phyloP scores from a whole-genome alignment of 106 monocot species.

The Narthecium ossifragum region DNA sequence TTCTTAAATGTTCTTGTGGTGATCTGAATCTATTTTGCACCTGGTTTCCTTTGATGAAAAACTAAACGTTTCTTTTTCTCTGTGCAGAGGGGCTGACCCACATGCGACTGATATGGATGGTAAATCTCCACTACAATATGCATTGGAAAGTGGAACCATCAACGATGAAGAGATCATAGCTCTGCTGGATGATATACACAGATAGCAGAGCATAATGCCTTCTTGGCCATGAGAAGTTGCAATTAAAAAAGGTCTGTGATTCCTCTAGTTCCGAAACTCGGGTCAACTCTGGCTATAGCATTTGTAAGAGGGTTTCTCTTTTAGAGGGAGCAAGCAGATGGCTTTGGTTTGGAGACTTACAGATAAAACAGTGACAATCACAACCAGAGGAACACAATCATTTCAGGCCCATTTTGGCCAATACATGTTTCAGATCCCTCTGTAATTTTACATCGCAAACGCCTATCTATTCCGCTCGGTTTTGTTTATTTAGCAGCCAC shows the following conservation, averaged over 20 bases:
- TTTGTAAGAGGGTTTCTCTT: neutral
- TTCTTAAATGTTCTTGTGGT: no score
- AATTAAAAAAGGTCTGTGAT: neutral
- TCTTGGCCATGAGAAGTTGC: neutral
- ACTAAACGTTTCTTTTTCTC: neutral
- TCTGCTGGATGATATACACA: conserved; percentile 10
- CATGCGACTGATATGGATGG: conserved; percentile 1
- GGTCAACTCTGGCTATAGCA: neutral
- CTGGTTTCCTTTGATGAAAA: no score
- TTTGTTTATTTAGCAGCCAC: neutral
- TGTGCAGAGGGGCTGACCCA: conserved; percentile 7
- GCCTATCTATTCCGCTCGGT: neutral
- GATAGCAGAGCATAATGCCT: neutral
- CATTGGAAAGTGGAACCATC: conserved; percentile 4
- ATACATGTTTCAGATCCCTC: neutral
- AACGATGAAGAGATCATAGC: conserved; percentile 10
- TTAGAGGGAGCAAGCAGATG: neutral
- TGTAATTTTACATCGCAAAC: neutral
- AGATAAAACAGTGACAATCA: no score
- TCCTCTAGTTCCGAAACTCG: neutral
- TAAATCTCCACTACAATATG: conserved; percentile 6
- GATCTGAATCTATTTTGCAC: no score
- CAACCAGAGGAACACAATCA: no score
- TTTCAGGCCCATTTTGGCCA: neutral
- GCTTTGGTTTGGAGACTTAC: neutral